These are phyloP conservation scores for Trametes hirsuta DNA, from an alignment of 1,284 basidiomycete species.

Conservation along the genomic window DNA sequence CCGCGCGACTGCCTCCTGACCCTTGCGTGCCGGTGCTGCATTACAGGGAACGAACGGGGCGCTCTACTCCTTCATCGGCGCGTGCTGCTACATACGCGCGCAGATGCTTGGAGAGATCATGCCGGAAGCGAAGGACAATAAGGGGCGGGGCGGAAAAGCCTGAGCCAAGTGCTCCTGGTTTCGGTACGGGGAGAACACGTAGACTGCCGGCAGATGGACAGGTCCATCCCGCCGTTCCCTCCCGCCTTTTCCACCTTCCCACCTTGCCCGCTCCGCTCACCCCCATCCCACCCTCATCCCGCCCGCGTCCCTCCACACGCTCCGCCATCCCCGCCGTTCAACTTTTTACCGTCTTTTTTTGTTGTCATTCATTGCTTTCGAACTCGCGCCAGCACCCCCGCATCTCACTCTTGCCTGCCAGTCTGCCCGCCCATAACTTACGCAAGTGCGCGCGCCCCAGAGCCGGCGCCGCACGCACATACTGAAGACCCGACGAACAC, in stretches of 20 bases:
- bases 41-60: constrained; percentile 75
- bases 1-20: not conserved
- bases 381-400: constrained; percentile 18
- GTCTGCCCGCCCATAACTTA: not conserved
- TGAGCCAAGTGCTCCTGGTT: constrained; percentile 39
- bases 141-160: constrained; percentile 58
- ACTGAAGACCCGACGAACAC: constrained; percentile 1
- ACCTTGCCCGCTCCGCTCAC: not conserved
- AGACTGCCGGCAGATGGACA: constrained; percentile 30
- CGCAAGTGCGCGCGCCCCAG: not conserved
- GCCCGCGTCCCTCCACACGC: constrained; percentile 6
- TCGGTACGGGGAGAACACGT: constrained; percentile 29
- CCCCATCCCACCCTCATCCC: constrained; percentile 1
- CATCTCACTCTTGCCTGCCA: not conserved
- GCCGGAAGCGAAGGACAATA: constrained; percentile 65
- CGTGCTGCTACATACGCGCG: constrained; percentile 65
- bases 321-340: constrained; percentile 11
- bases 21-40: not conserved
- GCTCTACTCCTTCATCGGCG: constrained; percentile 73
- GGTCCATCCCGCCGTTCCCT: constrained; percentile 30
- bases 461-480: not conserved
- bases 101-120: constrained; percentile 66
- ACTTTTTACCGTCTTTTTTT: constrained; percentile 22
- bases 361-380: constrained; percentile 26
- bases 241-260: constrained; percentile 12